Evolutionary conservation across 176 grass and related monocot genomes (phyloP), one percentile per base, ranked within the genome.

Genomic region (Carex myosuroides): DNA sequence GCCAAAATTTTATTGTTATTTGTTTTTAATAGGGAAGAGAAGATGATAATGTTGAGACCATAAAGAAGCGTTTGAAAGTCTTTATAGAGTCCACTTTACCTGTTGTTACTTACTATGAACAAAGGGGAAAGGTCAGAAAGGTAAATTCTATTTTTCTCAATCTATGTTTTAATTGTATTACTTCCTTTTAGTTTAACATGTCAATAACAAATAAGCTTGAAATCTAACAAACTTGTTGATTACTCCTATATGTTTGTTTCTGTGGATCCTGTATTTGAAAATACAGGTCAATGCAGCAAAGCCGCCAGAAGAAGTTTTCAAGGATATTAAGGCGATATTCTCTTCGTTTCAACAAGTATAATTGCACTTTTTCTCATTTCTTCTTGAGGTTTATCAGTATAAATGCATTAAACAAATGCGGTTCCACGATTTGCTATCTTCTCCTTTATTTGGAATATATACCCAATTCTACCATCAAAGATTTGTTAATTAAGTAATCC

Each of bases 41-140:
- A 85, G 88, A 92, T 84, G 91, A 90, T 84, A 92, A 90, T 84
- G 88, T 92, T 88, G 91, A 92, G 64, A 92, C 91, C 30, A 92
- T 92, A 84, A 88, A 85, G 85, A 92, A 92, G 64, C 88, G 91
- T 24, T 90, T 92, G 18, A 77, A 87, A 76, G 83, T 88, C 57
- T 92, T 87, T 88, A 61, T 70, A 14, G 88, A 92, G 68, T 92
- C 88, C 46, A 92, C 85, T 73, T 79, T 89, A 74, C 91, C 85
- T 84, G 91, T 92, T 56, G 30, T 90, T 84, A 62, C 80, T 48
- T 86, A 92, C 29, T 90, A 92, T 22, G 85, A 84, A 9, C 84
- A 86, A 63, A 89, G 64, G 50, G 83, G 88, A 63, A 92, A 86
- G 64, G 80, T 92, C 87, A 92, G 79, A 81, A 92, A 88, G 91